Evolutionary conservation across 805 yeast species (phyloP).

Genomic region (Kazachstania martiniae): DNA sequence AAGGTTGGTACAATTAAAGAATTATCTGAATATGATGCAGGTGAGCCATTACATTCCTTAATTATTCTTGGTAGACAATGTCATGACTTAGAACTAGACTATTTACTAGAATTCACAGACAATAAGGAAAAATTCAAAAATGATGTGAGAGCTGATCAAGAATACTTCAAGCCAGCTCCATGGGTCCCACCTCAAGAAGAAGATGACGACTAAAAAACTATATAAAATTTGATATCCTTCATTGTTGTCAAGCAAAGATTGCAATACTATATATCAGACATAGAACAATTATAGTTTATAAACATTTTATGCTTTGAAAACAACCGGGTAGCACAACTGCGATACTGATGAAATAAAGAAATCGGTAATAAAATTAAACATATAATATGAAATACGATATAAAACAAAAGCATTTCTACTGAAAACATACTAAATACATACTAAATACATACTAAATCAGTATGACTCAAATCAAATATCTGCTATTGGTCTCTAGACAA

Average conservation of each 20-base stretch:
- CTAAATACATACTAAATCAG: neutral
- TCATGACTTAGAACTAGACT: conserved; percentile 87
- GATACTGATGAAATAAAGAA: too few species aligned
- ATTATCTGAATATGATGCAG: conserved; percentile 74
- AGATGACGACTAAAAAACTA: conserved; percentile 16
- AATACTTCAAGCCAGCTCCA: conserved; percentile 62
- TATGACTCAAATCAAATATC: conserved; percentile 47
- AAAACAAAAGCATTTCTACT: too few species aligned
- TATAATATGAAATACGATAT: too few species aligned
- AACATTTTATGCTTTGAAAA: too few species aligned
- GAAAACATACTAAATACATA: too few species aligned
- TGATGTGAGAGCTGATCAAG: conserved; percentile 45
- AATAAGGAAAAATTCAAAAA: conserved; percentile 39
- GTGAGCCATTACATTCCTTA: conserved; percentile 89
- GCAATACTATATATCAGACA: too few species aligned
- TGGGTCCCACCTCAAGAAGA: conserved; percentile 42
- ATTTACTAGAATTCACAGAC: conserved; percentile 63
- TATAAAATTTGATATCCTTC: too few species aligned
- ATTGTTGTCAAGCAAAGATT: too few species aligned
- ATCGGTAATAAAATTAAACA: too few species aligned
- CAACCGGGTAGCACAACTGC: too few species aligned
- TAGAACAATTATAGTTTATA: too few species aligned
- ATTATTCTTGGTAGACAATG: conserved; percentile 87
- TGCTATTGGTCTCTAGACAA: conserved; percentile 79
- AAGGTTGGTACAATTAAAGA: conserved; percentile 77